Evolutionary conservation across 2,329 filamentous ascomycete species (phyloP).

Genomic region (Fusarium domesticum): DNA sequence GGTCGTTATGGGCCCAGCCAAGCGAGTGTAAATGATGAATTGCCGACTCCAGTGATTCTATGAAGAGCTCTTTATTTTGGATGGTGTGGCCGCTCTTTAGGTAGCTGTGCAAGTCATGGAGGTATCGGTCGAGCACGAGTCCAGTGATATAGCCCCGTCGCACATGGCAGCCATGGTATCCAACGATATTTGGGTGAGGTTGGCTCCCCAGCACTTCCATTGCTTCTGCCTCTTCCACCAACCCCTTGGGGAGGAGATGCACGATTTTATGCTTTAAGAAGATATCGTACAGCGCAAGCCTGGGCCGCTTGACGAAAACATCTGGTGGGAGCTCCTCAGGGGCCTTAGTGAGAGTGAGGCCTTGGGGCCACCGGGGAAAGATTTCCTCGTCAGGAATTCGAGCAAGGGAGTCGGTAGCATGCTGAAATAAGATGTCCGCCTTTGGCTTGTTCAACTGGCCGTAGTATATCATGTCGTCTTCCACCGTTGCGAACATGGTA

Average conservation of each 20-base stretch:
- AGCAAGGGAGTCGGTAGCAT: slow-evolving; percentile 6
- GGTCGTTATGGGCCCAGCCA: slow-evolving; percentile 15
- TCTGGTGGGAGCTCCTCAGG: slow-evolving; percentile 3
- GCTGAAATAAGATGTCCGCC: slow-evolving; percentile 8
- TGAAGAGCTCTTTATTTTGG: slow-evolving; percentile 4
- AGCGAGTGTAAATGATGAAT: slow-evolving; percentile 13
- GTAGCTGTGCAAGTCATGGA: slow-evolving; percentile 13
- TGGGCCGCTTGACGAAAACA: slow-evolving; percentile 11
- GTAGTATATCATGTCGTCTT: slow-evolving; percentile 23
- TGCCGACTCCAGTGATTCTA: slow-evolving; percentile 8
- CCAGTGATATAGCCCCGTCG: slow-evolving; percentile 24
- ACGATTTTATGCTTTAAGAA: slow-evolving; percentile 11
- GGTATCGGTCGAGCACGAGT: slow-evolving; percentile 23
- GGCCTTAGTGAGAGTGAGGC: slow-evolving; percentile 5
- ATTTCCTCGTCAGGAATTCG: slow-evolving; percentile 4
- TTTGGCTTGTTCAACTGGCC: slow-evolving; percentile 10
- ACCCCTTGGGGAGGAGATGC: slow-evolving; percentile 6
- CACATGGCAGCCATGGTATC: slow-evolving; percentile 30
- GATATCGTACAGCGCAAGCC: slow-evolving; percentile 11
- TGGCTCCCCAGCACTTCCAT: slow-evolving; percentile 17
- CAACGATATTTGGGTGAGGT: slow-evolving; percentile 29
- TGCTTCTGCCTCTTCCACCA: slow-evolving; percentile 18
- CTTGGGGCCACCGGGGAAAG: slow-evolving; percentile 11
- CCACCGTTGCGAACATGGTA: slow-evolving; percentile 21
- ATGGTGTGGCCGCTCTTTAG: slow-evolving; percentile 8